Percentiles rank a stretch among this genome's conserved stretches.
These are phyloP conservation scores for Brassica incana DNA, from an alignment of 345 rosid species.

Conservation along the genomic window DNA sequence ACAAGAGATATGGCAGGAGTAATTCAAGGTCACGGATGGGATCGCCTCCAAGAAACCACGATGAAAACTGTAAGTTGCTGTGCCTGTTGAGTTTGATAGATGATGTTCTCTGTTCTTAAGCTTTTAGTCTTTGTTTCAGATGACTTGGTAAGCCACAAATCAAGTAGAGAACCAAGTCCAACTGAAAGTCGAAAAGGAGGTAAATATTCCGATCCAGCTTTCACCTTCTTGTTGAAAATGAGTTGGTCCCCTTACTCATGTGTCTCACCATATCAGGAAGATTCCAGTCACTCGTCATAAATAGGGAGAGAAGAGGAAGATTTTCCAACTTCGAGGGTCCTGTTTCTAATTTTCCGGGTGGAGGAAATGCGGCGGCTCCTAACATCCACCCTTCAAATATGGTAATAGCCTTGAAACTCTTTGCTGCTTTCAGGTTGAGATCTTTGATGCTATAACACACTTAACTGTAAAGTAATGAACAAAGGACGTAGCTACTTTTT, in stretches of 20 bases:
- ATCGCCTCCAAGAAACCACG: constrained; percentile 52
- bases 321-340: constrained; percentile 57
- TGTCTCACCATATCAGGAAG: constrained; percentile 52
- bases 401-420: constrained; percentile 42
- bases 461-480: constrained; percentile 13
- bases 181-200: constrained; percentile 71
- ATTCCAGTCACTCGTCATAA: constrained; percentile 56
- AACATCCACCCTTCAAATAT: constrained; percentile 49
- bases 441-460: constrained; percentile 18
- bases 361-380: constrained; percentile 46
- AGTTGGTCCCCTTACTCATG: constrained; percentile 16
- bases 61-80: constrained; percentile 62
- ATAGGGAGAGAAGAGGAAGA: constrained; percentile 81
- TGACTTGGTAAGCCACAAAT: constrained; percentile 56
- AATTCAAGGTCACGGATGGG: constrained; percentile 52
- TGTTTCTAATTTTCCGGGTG: constrained; percentile 43
- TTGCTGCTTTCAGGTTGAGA: neutral
- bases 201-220: constrained; percentile 35
- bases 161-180: constrained; percentile 53
- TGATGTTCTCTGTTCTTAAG: constrained; percentile 24
- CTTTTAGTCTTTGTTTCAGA: constrained; percentile 47
- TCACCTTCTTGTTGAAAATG: constrained; percentile 15
- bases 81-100: constrained; percentile 13
- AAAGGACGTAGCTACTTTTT: neutral
- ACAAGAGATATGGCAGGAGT: constrained; percentile 48